A percentile compares a stretch with the other conserved stretches of the same genome.
phyloP scores from a whole-genome alignment of 306 rosid species.

The Prunus dulcis region DNA sequence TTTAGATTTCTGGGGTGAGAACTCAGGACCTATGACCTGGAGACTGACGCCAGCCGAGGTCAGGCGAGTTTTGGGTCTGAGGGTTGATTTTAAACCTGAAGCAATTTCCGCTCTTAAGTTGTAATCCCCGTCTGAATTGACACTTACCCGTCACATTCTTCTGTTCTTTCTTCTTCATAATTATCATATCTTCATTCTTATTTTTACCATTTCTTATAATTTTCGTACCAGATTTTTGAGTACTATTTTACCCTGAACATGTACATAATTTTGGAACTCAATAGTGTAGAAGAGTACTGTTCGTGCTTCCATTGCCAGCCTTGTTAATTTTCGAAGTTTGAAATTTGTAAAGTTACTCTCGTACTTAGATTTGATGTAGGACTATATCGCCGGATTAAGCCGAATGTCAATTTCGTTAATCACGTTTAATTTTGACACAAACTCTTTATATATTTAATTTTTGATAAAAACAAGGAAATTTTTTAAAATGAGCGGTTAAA shows the following conservation, averaged over 20 bases:
- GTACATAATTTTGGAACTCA: no score
- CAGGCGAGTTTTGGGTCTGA: slow-evolving; percentile 79
- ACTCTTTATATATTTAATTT: no score
- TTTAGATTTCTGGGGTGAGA: slow-evolving; percentile 98
- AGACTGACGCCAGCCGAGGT: slow-evolving; percentile 97
- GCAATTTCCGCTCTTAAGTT: slow-evolving; percentile 83
- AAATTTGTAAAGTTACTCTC: no score
- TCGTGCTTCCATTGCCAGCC: no score
- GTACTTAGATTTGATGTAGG: no score
- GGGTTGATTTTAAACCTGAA: slow-evolving; percentile 94
- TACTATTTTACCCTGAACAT: slow-evolving; percentile 42
- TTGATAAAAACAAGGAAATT: slow-evolving; percentile 11
- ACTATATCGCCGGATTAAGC: no score
- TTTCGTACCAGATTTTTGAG: slow-evolving; percentile 6
- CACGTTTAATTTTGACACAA: no score
- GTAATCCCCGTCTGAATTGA: slow-evolving; percentile 28
- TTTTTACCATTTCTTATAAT: slow-evolving; percentile 1
- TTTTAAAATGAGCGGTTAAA: slow-evolving; percentile 6
- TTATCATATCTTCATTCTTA: slow-evolving; percentile 21
- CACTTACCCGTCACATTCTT: slow-evolving; percentile 27
- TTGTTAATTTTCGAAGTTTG: no score
- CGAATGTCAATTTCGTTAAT: no score
- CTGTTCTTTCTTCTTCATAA: slow-evolving; percentile 28
- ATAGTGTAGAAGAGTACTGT: no score
- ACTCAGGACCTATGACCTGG: slow-evolving; percentile 99